Base-by-base conservation (phyloP, 805 yeast species). In the Tetrapisispora fleetii region DNA sequence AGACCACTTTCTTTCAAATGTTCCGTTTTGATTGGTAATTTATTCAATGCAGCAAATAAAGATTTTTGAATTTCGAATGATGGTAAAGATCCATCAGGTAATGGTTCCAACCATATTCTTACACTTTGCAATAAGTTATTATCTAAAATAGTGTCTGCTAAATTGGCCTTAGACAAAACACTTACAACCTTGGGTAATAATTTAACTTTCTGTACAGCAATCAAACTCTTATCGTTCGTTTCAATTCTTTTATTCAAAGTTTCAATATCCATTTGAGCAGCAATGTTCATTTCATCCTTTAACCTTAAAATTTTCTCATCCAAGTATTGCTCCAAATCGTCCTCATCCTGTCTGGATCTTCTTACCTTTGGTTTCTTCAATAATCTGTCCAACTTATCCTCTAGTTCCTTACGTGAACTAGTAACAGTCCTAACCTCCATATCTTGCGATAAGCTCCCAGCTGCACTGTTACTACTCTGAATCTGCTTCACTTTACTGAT, bases 51-150 rank as follows among this genome's bases (percentile, higher is more conserved):
- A 18, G 73, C 71, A 56, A 93, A 85, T 57, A 93, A 69, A 48
- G 85, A 90, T 65, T 84, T 87, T 66, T 93, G 99, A 55, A 93
- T 91, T 65, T 89, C 95, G 69, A 85, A 93, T 1, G 96, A 90
- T n/a, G 99, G 99, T 68, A 93, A 75, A 11, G 96, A 87, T 42
- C 95, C 95, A 73, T 95, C 98, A 3, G 99, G 99, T 58, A 93
- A 75, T 30, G 99, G 99, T 67, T 93, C 99, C 50, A 93, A 74
- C 99, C 99, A 93, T 64, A 88, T 82, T 57, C 98, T 78, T 27
- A 93, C 90, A 45, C 95, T 91, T 59, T 91, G 97, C 51, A 93
- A 73, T 58, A 93, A 68, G 66, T 93, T 93, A 65, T 93, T 93
- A 70, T 93, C 99, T 60, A 93, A 74, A 50, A 93, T 87, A 28